phyloP scores from a whole-genome alignment of 768 basidiomycete species.

The Macrocybe gigantea region DNA sequence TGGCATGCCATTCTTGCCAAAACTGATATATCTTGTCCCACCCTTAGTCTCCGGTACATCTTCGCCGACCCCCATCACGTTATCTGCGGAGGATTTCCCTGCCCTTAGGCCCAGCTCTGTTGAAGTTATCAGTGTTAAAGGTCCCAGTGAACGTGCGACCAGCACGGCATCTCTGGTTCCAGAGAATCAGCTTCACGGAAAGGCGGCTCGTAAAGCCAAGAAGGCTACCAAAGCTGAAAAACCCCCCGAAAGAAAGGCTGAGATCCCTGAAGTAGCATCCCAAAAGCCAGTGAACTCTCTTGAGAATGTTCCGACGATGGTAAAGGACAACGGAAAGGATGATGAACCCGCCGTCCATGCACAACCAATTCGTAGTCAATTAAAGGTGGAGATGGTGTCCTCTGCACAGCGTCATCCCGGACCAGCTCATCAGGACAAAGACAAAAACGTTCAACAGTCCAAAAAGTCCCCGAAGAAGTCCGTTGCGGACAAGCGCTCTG shows the following conservation, averaged over 20 bases:
- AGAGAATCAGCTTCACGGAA: slow-evolving; percentile 26
- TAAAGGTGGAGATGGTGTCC: too few species aligned
- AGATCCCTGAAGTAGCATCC: slow-evolving; percentile 56
- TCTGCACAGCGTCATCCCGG: too few species aligned
- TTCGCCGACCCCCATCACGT: slow-evolving; percentile 46
- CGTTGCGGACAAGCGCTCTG: too few species aligned
- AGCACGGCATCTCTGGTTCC: slow-evolving; percentile 12
- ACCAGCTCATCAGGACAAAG: background rate
- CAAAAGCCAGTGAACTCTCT: slow-evolving; percentile 28
- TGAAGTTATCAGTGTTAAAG: slow-evolving; percentile 7
- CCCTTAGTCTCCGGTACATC: slow-evolving; percentile 36
- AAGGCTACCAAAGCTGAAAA: slow-evolving; percentile 43
- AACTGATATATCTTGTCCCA: slow-evolving; percentile 39
- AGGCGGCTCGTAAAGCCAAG: slow-evolving; percentile 14
- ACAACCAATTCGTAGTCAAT: too few species aligned
- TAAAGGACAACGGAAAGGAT: slow-evolving; percentile 24
- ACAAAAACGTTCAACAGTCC: background rate
- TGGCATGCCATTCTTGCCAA: slow-evolving; percentile 28
- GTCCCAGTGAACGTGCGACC: background rate
- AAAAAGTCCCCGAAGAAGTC: background rate
- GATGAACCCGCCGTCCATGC: too few species aligned
- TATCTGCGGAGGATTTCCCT: slow-evolving; percentile 71
- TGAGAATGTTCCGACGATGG: slow-evolving; percentile 33
- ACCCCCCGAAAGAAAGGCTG: slow-evolving; percentile 55
- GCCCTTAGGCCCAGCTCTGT: slow-evolving; percentile 44